A percentile compares a stretch with the other conserved stretches of the same genome.
Evolutionary conservation across 129 eudicot genomes (phyloP).

Genomic region (Flaveria brownii): DNA sequence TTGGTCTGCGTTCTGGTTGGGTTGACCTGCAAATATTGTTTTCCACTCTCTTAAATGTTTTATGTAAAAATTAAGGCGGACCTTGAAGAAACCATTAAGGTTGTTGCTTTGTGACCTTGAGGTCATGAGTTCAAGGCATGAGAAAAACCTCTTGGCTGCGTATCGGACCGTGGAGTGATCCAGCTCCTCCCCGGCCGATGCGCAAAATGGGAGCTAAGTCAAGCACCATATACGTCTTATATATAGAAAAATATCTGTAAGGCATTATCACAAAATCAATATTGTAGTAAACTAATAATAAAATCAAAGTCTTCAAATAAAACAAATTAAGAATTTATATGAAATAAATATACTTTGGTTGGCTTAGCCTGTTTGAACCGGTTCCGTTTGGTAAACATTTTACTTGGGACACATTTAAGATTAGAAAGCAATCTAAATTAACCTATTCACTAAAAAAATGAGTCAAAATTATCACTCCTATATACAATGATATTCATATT

Average conservation of each 20-base stretch:
- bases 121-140: too few relatives aligned
- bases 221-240: too few relatives aligned
- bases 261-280: neutral
- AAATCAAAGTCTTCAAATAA: neutral
- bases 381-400: neutral
- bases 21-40: neutral
- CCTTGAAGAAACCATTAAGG: too few relatives aligned
- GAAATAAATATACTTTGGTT: neutral
- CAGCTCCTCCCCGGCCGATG: too few relatives aligned
- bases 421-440: neutral
- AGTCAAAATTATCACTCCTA: neutral
- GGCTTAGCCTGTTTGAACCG: neutral
- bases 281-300: neutral
- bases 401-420: neutral
- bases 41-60: neutral
- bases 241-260: neutral
- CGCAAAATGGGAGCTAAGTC: too few relatives aligned
- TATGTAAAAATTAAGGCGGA: too few relatives aligned
- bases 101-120: too few relatives aligned
- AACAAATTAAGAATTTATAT: neutral
- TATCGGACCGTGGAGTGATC: too few relatives aligned
- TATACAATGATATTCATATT: neutral
- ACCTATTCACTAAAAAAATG: neutral
- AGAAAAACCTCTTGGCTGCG: too few relatives aligned
- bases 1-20: neutral